Evolutionary conservation across 768 basidiomycete species (phyloP).

Genomic region (Collybia nuda): DNA sequence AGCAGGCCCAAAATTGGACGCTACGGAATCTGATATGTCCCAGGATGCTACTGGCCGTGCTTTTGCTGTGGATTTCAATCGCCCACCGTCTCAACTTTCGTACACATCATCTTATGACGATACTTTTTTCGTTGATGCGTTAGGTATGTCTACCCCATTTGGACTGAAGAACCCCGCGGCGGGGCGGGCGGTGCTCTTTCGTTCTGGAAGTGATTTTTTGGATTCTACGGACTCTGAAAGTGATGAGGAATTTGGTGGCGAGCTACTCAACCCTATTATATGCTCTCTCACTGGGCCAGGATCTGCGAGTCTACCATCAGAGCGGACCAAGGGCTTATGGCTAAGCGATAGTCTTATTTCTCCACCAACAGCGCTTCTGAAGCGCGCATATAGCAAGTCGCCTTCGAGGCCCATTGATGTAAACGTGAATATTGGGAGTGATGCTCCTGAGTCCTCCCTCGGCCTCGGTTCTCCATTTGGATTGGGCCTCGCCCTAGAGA

Average conservation of each 20-base stretch:
- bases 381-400: conserved; percentile 12
- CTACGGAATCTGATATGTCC: neutral
- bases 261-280: neutral
- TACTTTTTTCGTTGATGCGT: conserved; percentile 19
- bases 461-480: conserved; percentile 3
- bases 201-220: neutral
- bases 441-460: conserved; percentile 2
- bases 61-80: conserved; percentile 33
- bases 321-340: conserved; percentile 25
- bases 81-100: conserved; percentile 39
- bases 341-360: conserved; percentile 43
- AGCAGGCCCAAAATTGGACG: neutral
- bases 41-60: conserved; percentile 22
- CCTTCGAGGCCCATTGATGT: neutral
- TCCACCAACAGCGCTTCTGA: conserved; percentile 28
- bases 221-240: conserved; percentile 13
- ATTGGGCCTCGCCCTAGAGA: neutral
- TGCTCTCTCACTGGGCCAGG: neutral
- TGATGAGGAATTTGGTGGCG: conserved; percentile 11
- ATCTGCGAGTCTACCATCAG: neutral
- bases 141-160: conserved; percentile 29
- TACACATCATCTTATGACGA: conserved; percentile 19
- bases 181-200: too few species aligned
- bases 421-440: neutral
- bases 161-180: conserved; percentile 1